phyloP scores from a whole-genome alignment of 2,329 filamentous ascomycete species.

The Cladosporium halotolerans region DNA sequence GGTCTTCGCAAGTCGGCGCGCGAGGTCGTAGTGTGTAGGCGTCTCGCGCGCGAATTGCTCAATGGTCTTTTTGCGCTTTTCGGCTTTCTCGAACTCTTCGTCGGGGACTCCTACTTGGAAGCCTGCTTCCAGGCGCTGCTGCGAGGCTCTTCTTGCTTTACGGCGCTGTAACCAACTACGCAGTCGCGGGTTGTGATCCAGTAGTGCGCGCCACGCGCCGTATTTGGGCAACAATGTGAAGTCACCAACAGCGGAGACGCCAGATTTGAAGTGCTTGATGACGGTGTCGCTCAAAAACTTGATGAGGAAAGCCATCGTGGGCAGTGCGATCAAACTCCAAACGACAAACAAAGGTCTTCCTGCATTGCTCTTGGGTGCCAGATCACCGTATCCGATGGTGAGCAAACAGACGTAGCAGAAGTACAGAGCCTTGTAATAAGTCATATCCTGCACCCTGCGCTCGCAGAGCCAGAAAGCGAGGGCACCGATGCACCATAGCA shows the following conservation, averaged over 20 bases:
- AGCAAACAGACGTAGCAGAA: slow-evolving; percentile 78
- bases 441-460: slow-evolving; percentile 48
- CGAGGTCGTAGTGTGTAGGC: slow-evolving; percentile 54
- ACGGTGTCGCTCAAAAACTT: slow-evolving; percentile 80
- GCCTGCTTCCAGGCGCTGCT: slow-evolving; percentile 40
- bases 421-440: slow-evolving; percentile 76
- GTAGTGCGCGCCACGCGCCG: slow-evolving; percentile 49
- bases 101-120: slow-evolving; percentile 37
- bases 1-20: slow-evolving; percentile 57
- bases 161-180: slow-evolving; percentile 33
- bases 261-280: slow-evolving; percentile 59
- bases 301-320: slow-evolving; percentile 82
- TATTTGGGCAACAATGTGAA: slow-evolving; percentile 59
- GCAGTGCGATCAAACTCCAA: slow-evolving; percentile 79
- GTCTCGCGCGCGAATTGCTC: slow-evolving; percentile 41
- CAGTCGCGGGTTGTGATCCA: slow-evolving; percentile 44
- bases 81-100: slow-evolving; percentile 17
- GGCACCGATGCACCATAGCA: slow-evolving; percentile 77
- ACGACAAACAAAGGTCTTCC: slow-evolving; percentile 88
- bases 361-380: slow-evolving; percentile 67
- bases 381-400: slow-evolving; percentile 83
- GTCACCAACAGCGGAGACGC: slow-evolving; percentile 55
- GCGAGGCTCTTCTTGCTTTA: slow-evolving; percentile 20
- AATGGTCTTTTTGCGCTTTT: slow-evolving; percentile 26
- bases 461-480: slow-evolving; percentile 65